These are phyloP conservation scores for Nematodospora anomalae DNA, from an alignment of 1,139 yeast species.

Conservation along the genomic window DNA sequence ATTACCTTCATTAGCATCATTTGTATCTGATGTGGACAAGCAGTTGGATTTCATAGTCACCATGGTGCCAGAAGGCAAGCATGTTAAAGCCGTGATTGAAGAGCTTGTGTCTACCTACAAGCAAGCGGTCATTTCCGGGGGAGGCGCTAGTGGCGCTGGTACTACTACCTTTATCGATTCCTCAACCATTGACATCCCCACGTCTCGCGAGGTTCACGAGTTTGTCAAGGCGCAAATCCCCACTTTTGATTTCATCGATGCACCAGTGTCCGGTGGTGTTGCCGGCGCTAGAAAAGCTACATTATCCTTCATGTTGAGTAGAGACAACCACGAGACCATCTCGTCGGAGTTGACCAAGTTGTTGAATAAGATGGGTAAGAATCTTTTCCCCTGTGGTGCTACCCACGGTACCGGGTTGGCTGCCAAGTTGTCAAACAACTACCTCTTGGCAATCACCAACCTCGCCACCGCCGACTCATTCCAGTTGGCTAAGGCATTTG, in stretches of 20 bases:
- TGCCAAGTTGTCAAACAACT: conserved; percentile 60
- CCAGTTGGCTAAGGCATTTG: conserved; percentile 56
- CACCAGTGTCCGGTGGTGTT: conserved; percentile 65
- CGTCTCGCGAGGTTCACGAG: conserved; percentile 44
- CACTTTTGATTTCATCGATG: conserved; percentile 48
- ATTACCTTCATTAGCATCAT: conserved; percentile 26
- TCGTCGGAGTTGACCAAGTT: conserved; percentile 28
- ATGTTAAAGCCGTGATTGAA: conserved; percentile 45
- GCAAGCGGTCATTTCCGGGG: too few relatives aligned
- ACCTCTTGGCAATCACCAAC: conserved; percentile 57
- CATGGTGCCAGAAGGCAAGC: conserved; percentile 62
- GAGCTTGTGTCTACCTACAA: conserved; percentile 38
- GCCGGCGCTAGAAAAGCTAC: conserved; percentile 60
- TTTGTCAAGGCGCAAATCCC: conserved; percentile 36
- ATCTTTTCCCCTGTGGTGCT: conserved; percentile 54
- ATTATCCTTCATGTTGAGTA: conserved; percentile 58
- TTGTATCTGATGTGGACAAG: conserved; percentile 38
- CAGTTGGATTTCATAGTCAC: conserved; percentile 48
- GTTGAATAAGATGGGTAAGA: conserved; percentile 51
- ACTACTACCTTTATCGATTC: conserved; percentile 45
- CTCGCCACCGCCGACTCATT: conserved; percentile 63
- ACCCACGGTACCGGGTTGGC: conserved; percentile 58
- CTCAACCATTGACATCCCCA: conserved; percentile 56
- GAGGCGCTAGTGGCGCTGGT: conserved; percentile 13
- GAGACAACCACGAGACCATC: conserved; percentile 28